Base-by-base conservation (phyloP, 2,329 filamentous ascomycete genomes). In the Bipolaris sorokiniana region DNA sequence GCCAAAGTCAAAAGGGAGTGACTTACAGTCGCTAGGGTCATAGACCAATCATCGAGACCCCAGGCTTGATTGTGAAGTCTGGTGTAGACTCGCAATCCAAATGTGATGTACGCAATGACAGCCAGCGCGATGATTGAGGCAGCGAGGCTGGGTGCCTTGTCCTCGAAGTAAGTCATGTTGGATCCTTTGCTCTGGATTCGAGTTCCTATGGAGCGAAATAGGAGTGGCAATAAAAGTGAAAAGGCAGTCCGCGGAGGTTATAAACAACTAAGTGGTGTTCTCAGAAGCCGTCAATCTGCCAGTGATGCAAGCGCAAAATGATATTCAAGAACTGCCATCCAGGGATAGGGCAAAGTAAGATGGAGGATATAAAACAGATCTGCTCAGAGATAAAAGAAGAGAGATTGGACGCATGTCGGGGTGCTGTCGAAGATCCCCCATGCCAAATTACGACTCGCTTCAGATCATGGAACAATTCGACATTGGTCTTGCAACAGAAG, bases 21-120 rank as follows among this genome's bases (percentile, higher is more conserved):
- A 10, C 37, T 42, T 20, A 56, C 54, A 36, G 44, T 56, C 7
- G 54, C 54, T 23, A 46, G n/a, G 20, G 54, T 56, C 54, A 56
- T 56, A 22, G 49, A 48, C 54, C 54, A 56, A 23, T 56, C 54
- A 42, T 56, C 54, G 6, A 56, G 34, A 7, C 54, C 54, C 54
- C 54, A 56, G n/a, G 54, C 54, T 48, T 46, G 23, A 26, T 56
- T 56, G 4, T 53, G 49, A 34, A 56, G 37, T 46, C 54, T 53
- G 1, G 54, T 56, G n/a, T 56, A 53, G n/a, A 56, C 54, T 36
- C 54, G 49, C 44, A 56, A 22, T 7, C 54, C 49, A 7, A 53
- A 56, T 18, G 51, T 51, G 16, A 38, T 53, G 7, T 48, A 56
- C 2, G 54, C 54, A 20, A 53, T 48, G 13, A 48, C 49, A 22